phyloP scores from a whole-genome alignment of 257 asterid genomes.

The Knoxia roxburghii region DNA sequence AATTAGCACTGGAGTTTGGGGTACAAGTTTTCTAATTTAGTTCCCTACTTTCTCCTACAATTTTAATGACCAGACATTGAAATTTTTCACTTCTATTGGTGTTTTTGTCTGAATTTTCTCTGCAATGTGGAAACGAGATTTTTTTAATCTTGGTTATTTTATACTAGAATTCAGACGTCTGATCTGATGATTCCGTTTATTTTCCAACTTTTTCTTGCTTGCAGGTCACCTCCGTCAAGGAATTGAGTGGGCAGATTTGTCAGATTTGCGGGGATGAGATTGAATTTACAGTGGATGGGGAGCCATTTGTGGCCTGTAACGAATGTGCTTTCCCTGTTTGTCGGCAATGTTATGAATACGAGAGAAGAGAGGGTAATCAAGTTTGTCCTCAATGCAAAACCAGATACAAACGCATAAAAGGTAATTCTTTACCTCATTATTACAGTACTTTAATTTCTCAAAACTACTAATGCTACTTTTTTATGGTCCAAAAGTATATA shows the following conservation, averaged over 20 bases:
- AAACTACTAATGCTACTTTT: background rate
- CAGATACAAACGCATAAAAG: slow-evolving; percentile 85
- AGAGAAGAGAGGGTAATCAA: slow-evolving; percentile 92
- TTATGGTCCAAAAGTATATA: background rate
- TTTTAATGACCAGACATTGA: slow-evolving; percentile 26
- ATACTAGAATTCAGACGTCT: slow-evolving; percentile 8
- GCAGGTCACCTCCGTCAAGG: slow-evolving; percentile 93
- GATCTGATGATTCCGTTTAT: slow-evolving; percentile 25
- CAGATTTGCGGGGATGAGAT: slow-evolving; percentile 98
- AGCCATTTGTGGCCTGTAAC: slow-evolving; percentile 89
- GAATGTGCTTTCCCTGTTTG: slow-evolving; percentile 95
- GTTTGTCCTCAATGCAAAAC: slow-evolving; percentile 98
- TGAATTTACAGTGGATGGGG: slow-evolving; percentile 71
- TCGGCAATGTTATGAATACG: slow-evolving; percentile 82
- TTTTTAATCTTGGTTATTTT: background rate
- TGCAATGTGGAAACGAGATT: background rate
- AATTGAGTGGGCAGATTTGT: slow-evolving; percentile 90
- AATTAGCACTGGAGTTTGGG: slow-evolving; percentile 14
- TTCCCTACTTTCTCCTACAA: slow-evolving; percentile 21
- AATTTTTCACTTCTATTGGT: background rate
- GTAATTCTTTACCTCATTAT: slow-evolving; percentile 26
- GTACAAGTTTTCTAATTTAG: slow-evolving; percentile 25
- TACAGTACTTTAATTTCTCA: background rate
- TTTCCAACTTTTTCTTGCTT: background rate
- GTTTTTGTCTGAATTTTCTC: background rate